Evolutionary conservation across 257 asterid genomes (phyloP), one percentile per base, ranked within the genome.

Genomic region (Striga asiatica): DNA sequence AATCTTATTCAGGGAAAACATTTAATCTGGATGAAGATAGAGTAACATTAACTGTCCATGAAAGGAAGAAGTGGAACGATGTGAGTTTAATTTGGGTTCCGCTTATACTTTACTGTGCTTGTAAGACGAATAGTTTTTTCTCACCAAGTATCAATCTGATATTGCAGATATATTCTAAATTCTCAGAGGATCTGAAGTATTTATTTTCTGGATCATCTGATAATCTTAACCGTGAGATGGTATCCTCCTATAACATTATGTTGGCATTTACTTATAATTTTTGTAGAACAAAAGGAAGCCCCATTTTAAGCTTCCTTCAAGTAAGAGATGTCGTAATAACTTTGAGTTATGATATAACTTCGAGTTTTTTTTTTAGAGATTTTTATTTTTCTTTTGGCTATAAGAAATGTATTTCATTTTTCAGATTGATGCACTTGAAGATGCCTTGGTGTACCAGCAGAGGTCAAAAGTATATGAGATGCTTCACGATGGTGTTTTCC

Each of bases 341-440:
- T 38, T 18, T 37, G 20, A 35, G 56, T 8, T 22, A 35, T 14
- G 45, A 19, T 22, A n/a, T n/a, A n/a, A n/a, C n/a, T n/a, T n/a
- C n/a, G 17, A 27, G 8, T 22, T 45, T 50, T 61, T 47, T 11
- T 31, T 28, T 2, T 37, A 48, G 49, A 50, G 13, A 19, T 52
- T 32, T 29, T 66, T 23, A 32, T 64, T 22, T 50, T 43, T 68
- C 56, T 35, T 38, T 16, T 39, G 37, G 28, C 46, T 55, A 50
- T 28, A 24, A 50, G 34, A 23, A 23, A 63, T 57, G 53, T 48
- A 39, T 54, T 51, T 39, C 49, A 60, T 58, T 20, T 60, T 69
- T 68, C 74, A 89, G 98, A 70, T 86, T 74, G 91, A 81, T 68
- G 62, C 56, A 61, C 67, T 86, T 59, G 87, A 81, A 67, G 86